Conservation (phyloP, 441 rosid species). For the Euphorbia schlechtendalii region DNA sequence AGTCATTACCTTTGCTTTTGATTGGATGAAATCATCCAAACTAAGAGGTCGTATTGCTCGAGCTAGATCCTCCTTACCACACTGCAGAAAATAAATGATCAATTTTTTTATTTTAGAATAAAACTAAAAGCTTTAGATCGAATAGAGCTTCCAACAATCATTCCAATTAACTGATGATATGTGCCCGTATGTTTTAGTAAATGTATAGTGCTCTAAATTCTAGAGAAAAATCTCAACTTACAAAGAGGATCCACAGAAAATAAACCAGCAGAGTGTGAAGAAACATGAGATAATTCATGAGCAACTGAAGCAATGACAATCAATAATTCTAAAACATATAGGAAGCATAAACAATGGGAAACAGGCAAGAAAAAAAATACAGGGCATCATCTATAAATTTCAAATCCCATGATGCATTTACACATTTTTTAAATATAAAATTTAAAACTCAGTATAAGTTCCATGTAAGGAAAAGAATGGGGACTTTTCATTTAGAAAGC, state of each 20-base stretch:
- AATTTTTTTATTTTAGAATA: too few relatives aligned
- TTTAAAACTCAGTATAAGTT: background rate
- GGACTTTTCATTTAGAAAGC: background rate
- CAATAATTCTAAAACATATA: background rate
- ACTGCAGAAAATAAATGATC: too few relatives aligned
- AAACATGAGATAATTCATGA: background rate
- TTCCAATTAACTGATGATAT: background rate
- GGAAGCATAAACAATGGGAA: background rate
- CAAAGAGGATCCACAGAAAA: background rate
- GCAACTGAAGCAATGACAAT: background rate
- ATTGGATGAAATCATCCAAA: constrained; percentile 65
- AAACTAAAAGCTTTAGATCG: too few relatives aligned
- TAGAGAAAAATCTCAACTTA: background rate
- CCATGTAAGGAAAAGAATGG: background rate
- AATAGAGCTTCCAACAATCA: background rate
- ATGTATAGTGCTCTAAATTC: background rate
- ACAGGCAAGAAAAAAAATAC: too few relatives aligned
- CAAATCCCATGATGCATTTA: background rate
- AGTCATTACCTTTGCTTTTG: constrained; percentile 67
- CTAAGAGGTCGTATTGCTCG: constrained; percentile 46
- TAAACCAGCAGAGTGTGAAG: background rate
- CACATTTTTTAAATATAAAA: background rate
- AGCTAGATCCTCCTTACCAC: constrained; percentile 27
- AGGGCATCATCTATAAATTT: too few relatives aligned
- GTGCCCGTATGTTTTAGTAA: background rate